Evolutionary conservation across 768 basidiomycete species (phyloP).

Genomic region (Russula sp.): DNA sequence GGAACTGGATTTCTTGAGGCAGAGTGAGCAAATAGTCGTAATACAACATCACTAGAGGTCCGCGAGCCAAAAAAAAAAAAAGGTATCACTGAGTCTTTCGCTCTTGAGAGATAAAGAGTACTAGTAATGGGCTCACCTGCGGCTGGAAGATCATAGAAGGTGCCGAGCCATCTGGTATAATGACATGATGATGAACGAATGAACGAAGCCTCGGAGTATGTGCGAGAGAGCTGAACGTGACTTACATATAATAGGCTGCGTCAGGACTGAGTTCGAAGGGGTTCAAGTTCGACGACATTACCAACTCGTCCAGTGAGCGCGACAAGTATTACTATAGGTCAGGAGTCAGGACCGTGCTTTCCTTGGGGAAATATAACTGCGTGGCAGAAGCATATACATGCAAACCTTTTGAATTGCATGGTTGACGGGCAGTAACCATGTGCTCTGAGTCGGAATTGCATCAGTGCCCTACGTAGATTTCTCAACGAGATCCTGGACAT

Average conservation of each 20-base stretch:
- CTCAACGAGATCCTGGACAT: too few species aligned
- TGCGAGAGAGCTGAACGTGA: background rate
- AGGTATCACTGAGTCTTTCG: background rate
- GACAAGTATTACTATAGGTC: background rate
- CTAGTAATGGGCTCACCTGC: too few species aligned
- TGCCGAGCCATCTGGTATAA: conserved; percentile 7
- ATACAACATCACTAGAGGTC: conserved; percentile 33
- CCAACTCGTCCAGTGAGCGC: background rate
- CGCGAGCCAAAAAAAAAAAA: background rate
- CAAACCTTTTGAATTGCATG: background rate
- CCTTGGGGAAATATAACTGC: background rate
- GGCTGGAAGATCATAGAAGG: background rate
- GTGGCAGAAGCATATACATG: background rate
- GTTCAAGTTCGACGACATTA: conserved; percentile 6
- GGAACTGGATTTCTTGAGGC: conserved; percentile 40
- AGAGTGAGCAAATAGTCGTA: conserved; percentile 37
- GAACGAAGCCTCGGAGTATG: background rate
- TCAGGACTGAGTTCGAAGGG: background rate
- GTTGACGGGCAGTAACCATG: conserved; percentile 3
- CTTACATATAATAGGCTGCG: conserved; percentile 12
- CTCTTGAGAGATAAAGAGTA: background rate
- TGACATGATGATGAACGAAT: background rate
- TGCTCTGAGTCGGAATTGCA: too few species aligned
- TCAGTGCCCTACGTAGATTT: too few species aligned
- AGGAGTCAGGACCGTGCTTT: background rate